Base-by-base conservation (phyloP, 2,329 filamentous ascomycete genomes). In the Fusarium hostae region DNA sequence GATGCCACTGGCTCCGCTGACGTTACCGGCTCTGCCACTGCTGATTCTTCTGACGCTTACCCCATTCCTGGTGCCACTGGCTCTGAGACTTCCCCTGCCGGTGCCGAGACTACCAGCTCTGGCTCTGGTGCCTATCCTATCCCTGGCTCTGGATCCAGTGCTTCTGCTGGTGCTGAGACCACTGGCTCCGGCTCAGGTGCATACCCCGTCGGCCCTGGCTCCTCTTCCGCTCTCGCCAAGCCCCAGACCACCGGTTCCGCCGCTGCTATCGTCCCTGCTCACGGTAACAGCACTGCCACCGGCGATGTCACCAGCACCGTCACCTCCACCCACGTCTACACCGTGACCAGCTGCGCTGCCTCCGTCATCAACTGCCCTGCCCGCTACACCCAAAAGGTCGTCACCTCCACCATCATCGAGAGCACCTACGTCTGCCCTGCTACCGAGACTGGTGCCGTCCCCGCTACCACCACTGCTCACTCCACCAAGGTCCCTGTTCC, bases 331-430 rank as follows among this genome's bases (percentile, higher is more conserved):
- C 71, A 72, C n/a, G 63, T 65, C 22, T 78, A 77, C 71, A 78
- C 77, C 30, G 66, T 83, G 37, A 83, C 82, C 26, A 77, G 75
- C 60, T 84, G 82, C 62, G 80, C 78, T 55, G 79, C 78, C 41
- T 75, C 77, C 6, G 80, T 81, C 22, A 66, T 80, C 66, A 83
- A 84, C 79, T 84, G 82, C 76, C 82, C 82, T 28, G 77, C 79
- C 41, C 75, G 76, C 22, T 80, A 79, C 45, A 79, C 76, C 75
- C 79, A 80, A 35, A 76, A 76, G 39, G 74, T 79, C 28, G 62
- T 83, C 39, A 75, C 78, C 26, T 72, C 66, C 11, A 77, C 76
- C 22, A 26, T 76, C 32, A 41, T 70, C 24, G 24, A 60, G 30
- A 73, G 61, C 57, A 70, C 73, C 41, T 76, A 71, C 26, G 61